A percentile compares a stretch with the other conserved stretches of the same genome.
Evolutionary conservation across 108 stramenopile genomes (phyloP).

Genomic region (Cyclostephanos tholiformis): DNA sequence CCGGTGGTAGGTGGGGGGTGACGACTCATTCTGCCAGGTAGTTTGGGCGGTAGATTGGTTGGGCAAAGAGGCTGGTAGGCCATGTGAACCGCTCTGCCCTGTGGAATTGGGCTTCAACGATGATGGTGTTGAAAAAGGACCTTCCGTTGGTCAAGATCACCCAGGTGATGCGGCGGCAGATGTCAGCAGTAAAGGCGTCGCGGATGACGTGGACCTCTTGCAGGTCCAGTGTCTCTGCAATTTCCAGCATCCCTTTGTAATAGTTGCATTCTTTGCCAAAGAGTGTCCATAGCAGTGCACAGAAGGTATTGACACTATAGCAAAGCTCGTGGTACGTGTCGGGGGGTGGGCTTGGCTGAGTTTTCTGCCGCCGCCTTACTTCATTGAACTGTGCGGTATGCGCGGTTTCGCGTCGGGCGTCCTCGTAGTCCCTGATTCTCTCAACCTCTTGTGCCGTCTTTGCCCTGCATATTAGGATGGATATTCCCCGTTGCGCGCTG

Average conservation of each 20-base stretch:
- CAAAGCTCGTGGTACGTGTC: not conserved
- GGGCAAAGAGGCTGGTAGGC: not conserved
- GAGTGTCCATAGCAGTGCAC: slow-evolving; percentile 2
- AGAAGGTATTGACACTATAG: not conserved
- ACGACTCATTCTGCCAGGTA: not conserved
- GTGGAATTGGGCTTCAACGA: not conserved
- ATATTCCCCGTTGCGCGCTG: too few species aligned
- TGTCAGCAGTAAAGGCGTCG: not conserved
- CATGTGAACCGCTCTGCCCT: not conserved
- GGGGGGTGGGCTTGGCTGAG: not conserved
- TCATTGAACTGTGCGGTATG: too few species aligned
- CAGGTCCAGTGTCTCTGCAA: not conserved
- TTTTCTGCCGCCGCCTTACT: too few species aligned
- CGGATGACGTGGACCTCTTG: not conserved
- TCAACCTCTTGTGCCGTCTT: too few species aligned
- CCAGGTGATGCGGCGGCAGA: slow-evolving; percentile 1
- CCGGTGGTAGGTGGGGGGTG: not conserved
- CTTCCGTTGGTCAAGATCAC: not conserved
- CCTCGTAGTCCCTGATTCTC: too few species aligned
- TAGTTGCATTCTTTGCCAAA: not conserved
- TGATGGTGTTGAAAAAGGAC: not conserved
- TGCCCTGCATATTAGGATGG: too few species aligned
- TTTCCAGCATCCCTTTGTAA: not conserved
- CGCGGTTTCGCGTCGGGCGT: too few species aligned
- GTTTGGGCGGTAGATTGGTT: not conserved